phyloP scores from a whole-genome alignment of 768 basidiomycete species.

The Trametes maxima region DNA sequence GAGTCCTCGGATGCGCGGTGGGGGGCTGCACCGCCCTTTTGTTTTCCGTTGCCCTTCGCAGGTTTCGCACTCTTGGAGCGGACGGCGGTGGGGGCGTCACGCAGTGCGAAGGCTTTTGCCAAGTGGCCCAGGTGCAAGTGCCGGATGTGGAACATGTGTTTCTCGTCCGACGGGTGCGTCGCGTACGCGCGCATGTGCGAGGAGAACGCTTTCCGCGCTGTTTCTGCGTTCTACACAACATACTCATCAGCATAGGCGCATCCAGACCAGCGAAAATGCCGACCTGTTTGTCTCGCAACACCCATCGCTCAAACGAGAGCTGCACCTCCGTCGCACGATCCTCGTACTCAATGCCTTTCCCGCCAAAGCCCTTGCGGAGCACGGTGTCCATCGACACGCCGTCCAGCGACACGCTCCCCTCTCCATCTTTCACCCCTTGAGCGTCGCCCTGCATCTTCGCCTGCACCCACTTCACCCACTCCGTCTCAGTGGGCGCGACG shows the following conservation, averaged over 20 bases:
- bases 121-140: constrained; percentile 94
- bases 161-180: constrained; percentile 94
- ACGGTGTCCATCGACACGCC: constrained; percentile 70
- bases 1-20: neutral
- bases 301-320: constrained; percentile 94
- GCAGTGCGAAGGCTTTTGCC: constrained; percentile 88
- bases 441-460: constrained; percentile 69
- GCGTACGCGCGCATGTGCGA: constrained; percentile 97
- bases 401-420: constrained; percentile 48
- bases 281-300: constrained; percentile 71
- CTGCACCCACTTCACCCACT: constrained; percentile 92
- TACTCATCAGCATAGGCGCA: neutral
- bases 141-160: constrained; percentile 94
- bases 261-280: constrained; percentile 24
- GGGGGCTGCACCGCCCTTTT: constrained; percentile 18
- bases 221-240: constrained; percentile 61
- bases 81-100: constrained; percentile 70
- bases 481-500: constrained; percentile 81
- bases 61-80: constrained; percentile 25
- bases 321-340: constrained; percentile 94
- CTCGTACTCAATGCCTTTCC: constrained; percentile 79
- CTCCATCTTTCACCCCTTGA: constrained; percentile 25
- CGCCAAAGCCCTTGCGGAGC: constrained; percentile 83
- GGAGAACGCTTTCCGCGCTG: constrained; percentile 84
- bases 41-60: constrained; percentile 11